Evolutionary conservation across 164 flowering plant genomes (phyloP).

Genomic region (Tetrastigma voinierianum): DNA sequence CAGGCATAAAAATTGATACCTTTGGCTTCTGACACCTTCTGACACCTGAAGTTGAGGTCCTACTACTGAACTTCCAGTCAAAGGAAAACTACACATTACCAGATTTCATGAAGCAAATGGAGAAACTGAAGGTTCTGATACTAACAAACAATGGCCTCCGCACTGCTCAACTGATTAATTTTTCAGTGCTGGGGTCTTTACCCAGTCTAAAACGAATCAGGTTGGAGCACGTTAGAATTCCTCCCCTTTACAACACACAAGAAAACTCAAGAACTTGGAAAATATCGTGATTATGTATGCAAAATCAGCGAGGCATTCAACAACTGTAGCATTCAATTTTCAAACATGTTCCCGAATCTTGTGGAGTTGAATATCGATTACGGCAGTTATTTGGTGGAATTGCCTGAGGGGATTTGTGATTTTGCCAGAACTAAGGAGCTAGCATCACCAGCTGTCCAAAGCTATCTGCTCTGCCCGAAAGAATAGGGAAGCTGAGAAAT

Average conservation of each 20-base stretch:
- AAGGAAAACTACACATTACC: conserved; percentile 13
- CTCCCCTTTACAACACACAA: conserved; percentile 4
- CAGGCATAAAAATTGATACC: too few species aligned
- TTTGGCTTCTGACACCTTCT: neutral
- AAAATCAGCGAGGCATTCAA: conserved; percentile 20
- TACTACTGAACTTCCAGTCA: conserved; percentile 20
- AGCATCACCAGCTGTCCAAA: conserved; percentile 42
- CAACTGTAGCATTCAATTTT: neutral
- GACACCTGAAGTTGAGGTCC: conserved; percentile 18
- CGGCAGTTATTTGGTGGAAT: conserved; percentile 29
- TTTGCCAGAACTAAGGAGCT: conserved; percentile 22
- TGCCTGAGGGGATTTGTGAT: conserved; percentile 33
- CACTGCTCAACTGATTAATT: neutral
- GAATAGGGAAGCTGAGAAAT: conserved; percentile 22
- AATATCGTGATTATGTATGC: conserved; percentile 38
- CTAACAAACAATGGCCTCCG: conserved; percentile 8
- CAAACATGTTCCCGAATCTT: conserved; percentile 29
- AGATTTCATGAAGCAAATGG: conserved; percentile 9
- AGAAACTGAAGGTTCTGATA: conserved; percentile 18
- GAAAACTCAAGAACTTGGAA: conserved; percentile 27
- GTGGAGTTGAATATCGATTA: conserved; percentile 42
- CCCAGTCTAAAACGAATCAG: conserved; percentile 34
- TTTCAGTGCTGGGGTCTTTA: conserved; percentile 14
- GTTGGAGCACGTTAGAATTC: conserved; percentile 27
- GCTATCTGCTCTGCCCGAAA: conserved; percentile 24